These are phyloP conservation scores for Boletus rufocinnamomeus DNA, from an alignment of 768 basidiomycete genomes.

Conservation along the genomic window DNA sequence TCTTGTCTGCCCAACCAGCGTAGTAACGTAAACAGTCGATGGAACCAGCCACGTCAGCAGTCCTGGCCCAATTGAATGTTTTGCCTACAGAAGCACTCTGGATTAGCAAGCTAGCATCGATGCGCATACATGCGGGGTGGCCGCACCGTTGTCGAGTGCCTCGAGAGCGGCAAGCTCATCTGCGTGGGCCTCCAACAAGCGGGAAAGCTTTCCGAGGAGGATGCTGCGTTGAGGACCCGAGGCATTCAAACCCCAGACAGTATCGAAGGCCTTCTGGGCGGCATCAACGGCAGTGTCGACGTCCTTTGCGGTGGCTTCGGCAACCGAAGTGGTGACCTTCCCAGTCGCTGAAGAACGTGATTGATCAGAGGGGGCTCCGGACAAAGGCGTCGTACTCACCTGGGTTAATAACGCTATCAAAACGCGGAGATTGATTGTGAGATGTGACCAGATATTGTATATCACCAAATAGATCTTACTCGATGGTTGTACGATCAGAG, in stretches of 20 bases:
- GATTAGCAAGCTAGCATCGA: not conserved
- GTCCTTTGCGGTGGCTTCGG: slow-evolving; percentile 63
- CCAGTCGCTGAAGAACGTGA: slow-evolving; percentile 53
- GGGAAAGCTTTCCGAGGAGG: slow-evolving; percentile 63
- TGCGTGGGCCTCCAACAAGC: slow-evolving; percentile 58
- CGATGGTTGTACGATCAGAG: slow-evolving; percentile 58
- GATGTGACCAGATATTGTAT: not conserved
- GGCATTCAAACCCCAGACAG: slow-evolving; percentile 65
- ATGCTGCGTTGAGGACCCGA: slow-evolving; percentile 53
- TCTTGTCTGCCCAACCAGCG: slow-evolving; percentile 90
- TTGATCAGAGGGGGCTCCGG: not conserved
- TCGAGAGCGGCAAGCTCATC: slow-evolving; percentile 76
- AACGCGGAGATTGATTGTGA: not conserved
- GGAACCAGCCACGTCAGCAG: slow-evolving; percentile 44
- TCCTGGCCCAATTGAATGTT: slow-evolving; percentile 50
- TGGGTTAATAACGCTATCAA: slow-evolving; percentile 58
- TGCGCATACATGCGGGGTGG: not conserved
- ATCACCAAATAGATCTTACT: slow-evolving; percentile 46
- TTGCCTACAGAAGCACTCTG: slow-evolving; percentile 44
- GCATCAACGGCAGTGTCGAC: slow-evolving; percentile 75
- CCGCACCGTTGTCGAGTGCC: slow-evolving; percentile 62
- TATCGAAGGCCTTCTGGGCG: slow-evolving; percentile 62
- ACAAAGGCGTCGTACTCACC: slow-evolving; percentile 30
- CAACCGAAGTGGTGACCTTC: slow-evolving; percentile 55
- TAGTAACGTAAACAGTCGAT: slow-evolving; percentile 66